A percentile compares a stretch with the other conserved stretches of the same genome.
Conservation (phyloP, 1,139 yeast genomes). For the Yamadazyma sp. region DNA sequence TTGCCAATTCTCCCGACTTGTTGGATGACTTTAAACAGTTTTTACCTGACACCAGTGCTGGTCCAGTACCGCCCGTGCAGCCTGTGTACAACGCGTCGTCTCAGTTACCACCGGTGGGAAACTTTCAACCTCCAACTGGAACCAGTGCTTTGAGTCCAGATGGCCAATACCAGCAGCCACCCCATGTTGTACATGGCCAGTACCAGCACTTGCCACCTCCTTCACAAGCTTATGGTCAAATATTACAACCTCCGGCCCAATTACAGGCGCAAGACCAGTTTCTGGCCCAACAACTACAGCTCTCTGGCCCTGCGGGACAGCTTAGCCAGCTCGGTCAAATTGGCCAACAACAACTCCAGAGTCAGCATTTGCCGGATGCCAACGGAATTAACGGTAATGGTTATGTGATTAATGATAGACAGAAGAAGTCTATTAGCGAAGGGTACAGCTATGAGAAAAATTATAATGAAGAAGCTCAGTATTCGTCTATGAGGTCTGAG, state of each 20-base stretch:
- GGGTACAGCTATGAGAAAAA: conserved; percentile 31
- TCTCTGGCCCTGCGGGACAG: conserved; percentile 9
- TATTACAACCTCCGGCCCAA: conserved; percentile 5
- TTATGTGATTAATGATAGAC: conserved; percentile 17
- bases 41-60: conserved; percentile 76
- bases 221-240: conserved; percentile 3
- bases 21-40: conserved; percentile 93
- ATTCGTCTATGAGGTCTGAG: conserved; percentile 52
- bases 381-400: conserved; percentile 12
- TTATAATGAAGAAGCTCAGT: conserved; percentile 46
- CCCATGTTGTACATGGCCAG: conserved; percentile 4
- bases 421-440: conserved; percentile 31
- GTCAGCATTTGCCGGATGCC: conserved; percentile 16
- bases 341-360: conserved; percentile 11
- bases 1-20: conserved; percentile 91
- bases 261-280: conserved; percentile 5
- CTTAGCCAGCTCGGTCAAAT: conserved; percentile 9
- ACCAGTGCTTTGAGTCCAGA: conserved; percentile 32
- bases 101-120: conserved; percentile 94
- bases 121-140: conserved; percentile 78
- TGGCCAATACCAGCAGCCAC: conserved; percentile 14
- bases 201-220: conserved; percentile 10
- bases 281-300: conserved; percentile 4
- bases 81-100: conserved; percentile 29
- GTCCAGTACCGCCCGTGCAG: conserved; percentile 11